Evolutionary conservation across 2,329 filamentous ascomycete species (phyloP), one percentile per base, ranked within the genome.

Genomic region (Diaporthe sp.): DNA sequence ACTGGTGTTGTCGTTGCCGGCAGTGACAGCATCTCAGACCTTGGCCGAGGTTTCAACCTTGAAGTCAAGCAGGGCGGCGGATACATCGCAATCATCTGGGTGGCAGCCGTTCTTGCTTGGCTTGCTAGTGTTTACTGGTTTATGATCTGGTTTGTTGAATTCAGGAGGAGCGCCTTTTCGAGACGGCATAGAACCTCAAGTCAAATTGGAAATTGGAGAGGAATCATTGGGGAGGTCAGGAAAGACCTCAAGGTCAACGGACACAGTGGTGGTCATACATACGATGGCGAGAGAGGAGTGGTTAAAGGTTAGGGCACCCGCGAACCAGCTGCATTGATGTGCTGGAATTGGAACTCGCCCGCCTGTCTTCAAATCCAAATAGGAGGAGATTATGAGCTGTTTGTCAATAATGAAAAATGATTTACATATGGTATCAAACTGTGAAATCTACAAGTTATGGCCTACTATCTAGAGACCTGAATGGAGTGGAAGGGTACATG

Each of bases 91-190:
- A 75, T 79, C 66, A 38, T 74, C 5, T 80, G 78, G 78, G 75
- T 77, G 8, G 73, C 77, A 0, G 75, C 78, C 13, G 77, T 76
- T 1, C 69, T 78, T 5, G 60, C 75, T 0, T 38, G 66, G 60
- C 35, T 74, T 0, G 74, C 76, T 3, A 74, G 69, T 1, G 22
- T 30, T 10, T 79, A 77, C 42, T 80, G 79, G 79, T 77, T 78
- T 57, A 50, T 64, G 30, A 71, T 80, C 2, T 80, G 79, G 79
- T 79, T 80, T 19, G 78, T 80, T 10, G 77, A 77, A 70, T 77
- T 78, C 47, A 74, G 79, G 13, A 38, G 73, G 22, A 78, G 76
- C 4, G 72, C 78, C 1, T 77, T 78, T 35, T 77, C 75, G 68
- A 76, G 79, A 33, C 58, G 78, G 30, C 52, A 38, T 45, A 75